phyloP scores from a whole-genome alignment of 345 rosid genomes.

The Cochlearia excelsa region DNA sequence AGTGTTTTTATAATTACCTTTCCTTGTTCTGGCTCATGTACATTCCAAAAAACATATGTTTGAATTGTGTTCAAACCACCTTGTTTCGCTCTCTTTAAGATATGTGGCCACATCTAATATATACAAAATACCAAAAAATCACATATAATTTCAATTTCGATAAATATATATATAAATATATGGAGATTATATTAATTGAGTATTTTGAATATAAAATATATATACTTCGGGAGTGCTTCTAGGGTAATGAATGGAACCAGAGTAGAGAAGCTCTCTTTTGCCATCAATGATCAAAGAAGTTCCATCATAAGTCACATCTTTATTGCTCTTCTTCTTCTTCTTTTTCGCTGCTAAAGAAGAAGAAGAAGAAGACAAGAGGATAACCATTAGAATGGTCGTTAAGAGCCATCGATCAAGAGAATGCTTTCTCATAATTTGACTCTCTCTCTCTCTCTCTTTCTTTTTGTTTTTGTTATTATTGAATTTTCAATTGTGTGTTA shows the following conservation, averaged over 20 bases:
- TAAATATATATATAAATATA: neutral
- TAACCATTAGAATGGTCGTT: slow-evolving; percentile 29
- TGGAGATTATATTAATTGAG: neutral
- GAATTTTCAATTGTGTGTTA: neutral
- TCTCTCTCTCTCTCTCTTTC: neutral
- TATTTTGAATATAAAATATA: too few relatives aligned
- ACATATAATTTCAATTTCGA: neutral
- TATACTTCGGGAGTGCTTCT: slow-evolving; percentile 42
- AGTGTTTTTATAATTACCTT: slow-evolving; percentile 30
- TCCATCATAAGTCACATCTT: slow-evolving; percentile 42
- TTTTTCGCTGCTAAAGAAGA: slow-evolving; percentile 14
- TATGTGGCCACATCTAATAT: slow-evolving; percentile 41
- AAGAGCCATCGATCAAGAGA: slow-evolving; percentile 28
- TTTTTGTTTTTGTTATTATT: neutral
- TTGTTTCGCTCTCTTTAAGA: slow-evolving; percentile 39
- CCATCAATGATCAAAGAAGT: slow-evolving; percentile 40
- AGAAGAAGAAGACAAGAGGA: slow-evolving; percentile 7
- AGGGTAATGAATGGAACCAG: slow-evolving; percentile 45
- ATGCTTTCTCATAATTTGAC: slow-evolving; percentile 25
- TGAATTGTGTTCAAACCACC: slow-evolving; percentile 66
- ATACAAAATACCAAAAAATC: neutral
- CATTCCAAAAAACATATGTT: slow-evolving; percentile 72
- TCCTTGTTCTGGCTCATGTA: slow-evolving; percentile 52
- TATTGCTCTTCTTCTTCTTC: slow-evolving; percentile 4
- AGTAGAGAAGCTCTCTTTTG: slow-evolving; percentile 35